Base-by-base conservation (phyloP, 1,284 basidiomycete species). In the Pyrrhoderma lamaoense region DNA sequence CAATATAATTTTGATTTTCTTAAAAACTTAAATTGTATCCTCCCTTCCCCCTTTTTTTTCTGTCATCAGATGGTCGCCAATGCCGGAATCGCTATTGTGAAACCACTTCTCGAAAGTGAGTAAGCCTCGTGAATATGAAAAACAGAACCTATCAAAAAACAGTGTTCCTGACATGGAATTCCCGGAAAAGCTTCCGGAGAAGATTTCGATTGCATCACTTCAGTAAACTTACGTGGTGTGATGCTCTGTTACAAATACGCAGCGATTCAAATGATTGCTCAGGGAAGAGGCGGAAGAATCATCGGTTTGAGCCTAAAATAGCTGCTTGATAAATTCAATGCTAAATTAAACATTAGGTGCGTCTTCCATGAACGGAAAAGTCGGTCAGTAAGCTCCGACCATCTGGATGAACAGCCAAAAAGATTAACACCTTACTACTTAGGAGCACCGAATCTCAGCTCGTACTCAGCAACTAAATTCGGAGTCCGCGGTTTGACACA, bases 21-120 rank as follows among this genome's bases (percentile, higher is more conserved):
- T 3, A 47, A 3, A n/a, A 39, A n/a, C n/a, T n/a, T n/a, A n/a
- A n/a, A n/a, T n/a, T n/a, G n/a, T n/a, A 31, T 11, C 11, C 5
- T 31, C 27, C 27, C 27, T 31, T 5, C 5, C 11, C 27, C 27
- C 27, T 31, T 5, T 5, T 31, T 31, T 31, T n/a, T n/a, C n/a
- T n/a, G n/a, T n/a, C n/a, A 2, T 22, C 21, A 58, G 57, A 58
- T 58, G 57, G 53, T 58, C 8, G 56, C 55, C 22, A 58, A 58
- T 42, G 55, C 55, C 3, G 55, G 55, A 7, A 54, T 57, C 16
- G 51, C 51, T 19, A 42, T 46, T 18, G 52, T 43, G 19, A 54
- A 46, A 34, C 48, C 48, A 3, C 53, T 46, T 14, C 31, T 49
- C 13, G 37, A 42, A 35, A 21, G 48, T 54, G 21, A 25, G 44